A percentile compares a stretch with the other conserved stretches of the same genome.
Evolutionary conservation across 2,329 filamentous ascomycete species (phyloP).

Genomic region (Colletotrichum sp.): DNA sequence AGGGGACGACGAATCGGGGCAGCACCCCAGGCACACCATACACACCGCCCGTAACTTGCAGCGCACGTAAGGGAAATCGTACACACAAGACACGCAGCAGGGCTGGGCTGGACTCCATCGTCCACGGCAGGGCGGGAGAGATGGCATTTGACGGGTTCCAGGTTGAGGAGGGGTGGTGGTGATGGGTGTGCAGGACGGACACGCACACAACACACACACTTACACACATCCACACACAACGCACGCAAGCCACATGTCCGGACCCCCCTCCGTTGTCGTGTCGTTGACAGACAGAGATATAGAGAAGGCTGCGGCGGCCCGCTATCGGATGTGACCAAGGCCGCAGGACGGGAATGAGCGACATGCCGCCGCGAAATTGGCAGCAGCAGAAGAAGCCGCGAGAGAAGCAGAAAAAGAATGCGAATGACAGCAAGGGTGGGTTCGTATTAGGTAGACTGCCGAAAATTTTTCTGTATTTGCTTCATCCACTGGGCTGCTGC

Average conservation of each 20-base stretch:
- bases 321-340: slow-evolving; percentile 5
- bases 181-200: not conserved
- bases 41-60: not conserved
- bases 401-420: not conserved
- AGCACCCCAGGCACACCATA: not conserved
- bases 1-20: slow-evolving; percentile 13
- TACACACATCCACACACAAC: not conserved
- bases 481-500: not conserved
- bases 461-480: not conserved
- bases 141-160: not conserved
- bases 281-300: not conserved
- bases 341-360: not conserved
- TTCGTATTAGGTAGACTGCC: not conserved
- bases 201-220: not conserved
- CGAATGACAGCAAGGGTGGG: not conserved
- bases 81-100: not conserved
- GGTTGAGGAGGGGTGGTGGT: not conserved
- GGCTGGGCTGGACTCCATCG: not conserved
- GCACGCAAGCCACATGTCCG: not conserved
- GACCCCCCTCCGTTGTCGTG: not conserved
- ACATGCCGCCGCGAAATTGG: not conserved
- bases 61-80: slow-evolving; percentile 16
- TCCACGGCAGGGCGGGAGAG: not conserved
- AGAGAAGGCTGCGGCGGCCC: slow-evolving; percentile 1
- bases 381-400: not conserved